Percentiles rank a stretch among this genome's conserved stretches.
Evolutionary conservation across 768 basidiomycete species (phyloP).

Genomic region (Tricholoma hemisulphureum): DNA sequence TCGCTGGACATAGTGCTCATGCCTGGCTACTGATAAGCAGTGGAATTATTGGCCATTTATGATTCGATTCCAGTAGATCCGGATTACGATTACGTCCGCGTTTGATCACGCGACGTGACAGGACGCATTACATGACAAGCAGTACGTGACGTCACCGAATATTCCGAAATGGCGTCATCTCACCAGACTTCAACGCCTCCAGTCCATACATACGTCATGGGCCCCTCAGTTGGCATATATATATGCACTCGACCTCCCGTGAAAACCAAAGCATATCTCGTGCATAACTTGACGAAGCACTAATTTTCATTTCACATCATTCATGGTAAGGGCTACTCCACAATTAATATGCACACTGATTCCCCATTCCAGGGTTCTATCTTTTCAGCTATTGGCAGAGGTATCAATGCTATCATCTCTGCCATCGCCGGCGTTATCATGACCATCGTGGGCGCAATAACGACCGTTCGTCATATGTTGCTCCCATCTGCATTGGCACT

Average conservation of each 20-base stretch:
- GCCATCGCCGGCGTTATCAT: slow-evolving; percentile 60
- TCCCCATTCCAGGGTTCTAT: slow-evolving; percentile 48
- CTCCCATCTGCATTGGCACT: neutral
- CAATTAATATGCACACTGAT: neutral
- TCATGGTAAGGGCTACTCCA: neutral
- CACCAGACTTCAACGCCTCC: no score
- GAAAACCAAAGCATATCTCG: neutral
- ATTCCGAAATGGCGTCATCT: no score
- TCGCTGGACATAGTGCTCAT: slow-evolving; percentile 3
- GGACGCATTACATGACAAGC: neutral
- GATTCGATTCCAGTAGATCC: no score
- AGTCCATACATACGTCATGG: no score
- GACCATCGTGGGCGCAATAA: slow-evolving; percentile 59
- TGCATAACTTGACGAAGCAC: neutral
- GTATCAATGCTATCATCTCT: slow-evolving; percentile 56
- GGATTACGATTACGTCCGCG: neutral
- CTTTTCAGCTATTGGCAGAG: slow-evolving; percentile 62
- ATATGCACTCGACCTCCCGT: neutral
- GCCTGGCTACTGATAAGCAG: neutral
- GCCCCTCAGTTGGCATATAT: no score
- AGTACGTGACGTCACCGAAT: slow-evolving; percentile 1
- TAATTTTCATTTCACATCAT: neutral
- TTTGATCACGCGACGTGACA: slow-evolving; percentile 1
- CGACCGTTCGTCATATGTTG: slow-evolving; percentile 42
- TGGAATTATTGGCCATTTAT: neutral